Evolutionary conservation across 768 basidiomycete genomes (phyloP), one percentile per base, ranked within the genome.

Genomic region (Candolleomyces eurysporus): DNA sequence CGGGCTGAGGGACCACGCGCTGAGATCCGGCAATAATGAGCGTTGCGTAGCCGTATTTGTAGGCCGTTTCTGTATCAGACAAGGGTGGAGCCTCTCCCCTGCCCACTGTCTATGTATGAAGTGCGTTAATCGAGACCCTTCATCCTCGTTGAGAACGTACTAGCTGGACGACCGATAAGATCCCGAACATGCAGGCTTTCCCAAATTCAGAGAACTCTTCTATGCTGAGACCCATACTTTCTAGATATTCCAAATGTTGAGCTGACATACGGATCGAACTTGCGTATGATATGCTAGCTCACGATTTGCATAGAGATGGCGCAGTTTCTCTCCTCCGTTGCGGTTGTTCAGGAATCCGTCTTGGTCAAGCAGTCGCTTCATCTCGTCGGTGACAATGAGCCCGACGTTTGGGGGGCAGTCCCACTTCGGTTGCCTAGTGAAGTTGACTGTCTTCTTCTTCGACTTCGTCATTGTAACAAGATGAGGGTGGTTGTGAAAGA

Each of bases 1-100:
- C 17, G 1, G 56, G 59, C 14, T n/a, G 21, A 10, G 30, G 16
- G 19, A 36, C 7, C 26, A 79, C 63, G 3, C 77, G 73, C 60
- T 80, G 76, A 0, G 80, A 76, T 2, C 82, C 84, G 1, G 73
- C 66, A 50, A 80, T 69, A 45, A 75, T 56, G 5, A 82, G 61
- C 0, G 78, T 63, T 5, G 79, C 73, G 58, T 81, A 84, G 1
- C 83, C 76, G 7, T 77, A 72, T 50, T 75, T 66, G 63, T 75
- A 81, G 2, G 76, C 68, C 0, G 82, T 82, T 67, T 84, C 78
- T 0, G 76, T 74, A 43, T 70, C 71, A 21, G 51, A 60, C 0
- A 83, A 66, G 53, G 77, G 73, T 2, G 81, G 80, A 0, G 76
- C 76, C 0, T 58, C 61, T 0, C 76, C 75, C 1, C 54, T 71